Percentiles rank a stretch among this genome's conserved stretches.
These are phyloP conservation scores for Diaporthe humulicola DNA, from an alignment of 2,329 filamentous ascomycete genomes.

Conservation along the genomic window DNA sequence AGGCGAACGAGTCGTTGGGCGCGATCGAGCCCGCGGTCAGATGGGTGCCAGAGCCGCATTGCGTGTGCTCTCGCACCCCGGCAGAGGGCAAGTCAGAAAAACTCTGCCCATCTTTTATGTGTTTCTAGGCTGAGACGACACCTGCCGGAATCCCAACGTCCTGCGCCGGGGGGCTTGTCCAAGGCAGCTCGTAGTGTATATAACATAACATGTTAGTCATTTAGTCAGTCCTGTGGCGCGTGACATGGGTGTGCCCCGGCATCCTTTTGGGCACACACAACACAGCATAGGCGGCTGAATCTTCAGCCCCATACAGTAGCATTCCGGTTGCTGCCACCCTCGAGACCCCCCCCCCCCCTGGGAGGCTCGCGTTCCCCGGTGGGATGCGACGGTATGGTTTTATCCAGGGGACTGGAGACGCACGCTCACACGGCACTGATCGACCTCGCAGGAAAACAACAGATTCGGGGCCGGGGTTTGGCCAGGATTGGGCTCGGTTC, in stretches of 20 bases:
- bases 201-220: not conserved
- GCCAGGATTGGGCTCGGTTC: not conserved
- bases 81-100: conserved; percentile 3
- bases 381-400: not conserved
- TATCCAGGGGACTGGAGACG: not conserved
- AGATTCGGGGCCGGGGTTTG: not conserved
- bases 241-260: conserved; percentile 20
- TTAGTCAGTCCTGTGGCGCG: not conserved
- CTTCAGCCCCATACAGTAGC: conserved; percentile 18
- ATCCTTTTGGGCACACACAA: not conserved
- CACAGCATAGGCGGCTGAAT: conserved; percentile 12
- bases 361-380: not conserved
- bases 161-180: not conserved
- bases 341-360: not conserved
- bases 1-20: not conserved
- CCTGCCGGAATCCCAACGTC: conserved; percentile 11
- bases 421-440: not conserved
- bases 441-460: not conserved
- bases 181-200: not conserved
- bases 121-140: conserved; percentile 31
- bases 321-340: not conserved
- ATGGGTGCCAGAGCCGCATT: not conserved
- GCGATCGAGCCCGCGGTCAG: not conserved
- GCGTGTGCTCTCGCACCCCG: not conserved
- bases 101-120: conserved; percentile 23